These are phyloP conservation scores for Aureobasidium sp. DNA, from an alignment of 2,329 filamentous ascomycete species.

Conservation along the genomic window DNA sequence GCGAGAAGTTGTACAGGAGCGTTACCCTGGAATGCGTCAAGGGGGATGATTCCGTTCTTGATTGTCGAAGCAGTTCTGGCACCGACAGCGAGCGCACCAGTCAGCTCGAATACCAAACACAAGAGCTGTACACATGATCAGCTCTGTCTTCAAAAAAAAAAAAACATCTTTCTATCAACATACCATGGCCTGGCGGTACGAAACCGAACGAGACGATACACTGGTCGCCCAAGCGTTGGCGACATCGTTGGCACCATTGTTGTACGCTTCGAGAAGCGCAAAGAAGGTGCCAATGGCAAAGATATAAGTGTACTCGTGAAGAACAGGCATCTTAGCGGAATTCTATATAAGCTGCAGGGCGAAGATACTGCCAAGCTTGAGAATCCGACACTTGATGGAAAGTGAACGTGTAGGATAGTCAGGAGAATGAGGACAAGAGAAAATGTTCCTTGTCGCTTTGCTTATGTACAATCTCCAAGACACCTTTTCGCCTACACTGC, in stretches of 20 bases:
- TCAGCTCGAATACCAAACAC: slow-evolving; percentile 41
- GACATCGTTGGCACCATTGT: slow-evolving; percentile 52
- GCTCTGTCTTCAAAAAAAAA: neutral
- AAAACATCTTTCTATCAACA: neutral
- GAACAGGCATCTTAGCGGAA: slow-evolving; percentile 18
- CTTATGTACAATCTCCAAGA: slow-evolving; percentile 3
- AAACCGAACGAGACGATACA: slow-evolving; percentile 43
- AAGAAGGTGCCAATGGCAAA: slow-evolving; percentile 57
- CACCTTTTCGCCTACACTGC: neutral
- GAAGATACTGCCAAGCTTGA: neutral
- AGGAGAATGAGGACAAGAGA: neutral
- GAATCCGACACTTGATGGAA: neutral
- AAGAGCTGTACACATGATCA: slow-evolving; percentile 24
- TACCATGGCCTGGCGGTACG: slow-evolving; percentile 41
- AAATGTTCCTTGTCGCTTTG: neutral
- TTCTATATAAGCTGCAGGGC: neutral
- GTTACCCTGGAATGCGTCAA: slow-evolving; percentile 36
- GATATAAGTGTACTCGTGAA: slow-evolving; percentile 53
- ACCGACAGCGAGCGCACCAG: slow-evolving; percentile 45
- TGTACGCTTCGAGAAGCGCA: slow-evolving; percentile 58
- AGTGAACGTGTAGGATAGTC: neutral
- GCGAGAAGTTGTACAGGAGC: slow-evolving; percentile 34
- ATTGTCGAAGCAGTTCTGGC: slow-evolving; percentile 39
- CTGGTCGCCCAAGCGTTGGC: slow-evolving; percentile 47
- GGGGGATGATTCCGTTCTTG: slow-evolving; percentile 46